Conservation (phyloP, 2,329 filamentous ascomycete species). For the Daldinia sp. region DNA sequence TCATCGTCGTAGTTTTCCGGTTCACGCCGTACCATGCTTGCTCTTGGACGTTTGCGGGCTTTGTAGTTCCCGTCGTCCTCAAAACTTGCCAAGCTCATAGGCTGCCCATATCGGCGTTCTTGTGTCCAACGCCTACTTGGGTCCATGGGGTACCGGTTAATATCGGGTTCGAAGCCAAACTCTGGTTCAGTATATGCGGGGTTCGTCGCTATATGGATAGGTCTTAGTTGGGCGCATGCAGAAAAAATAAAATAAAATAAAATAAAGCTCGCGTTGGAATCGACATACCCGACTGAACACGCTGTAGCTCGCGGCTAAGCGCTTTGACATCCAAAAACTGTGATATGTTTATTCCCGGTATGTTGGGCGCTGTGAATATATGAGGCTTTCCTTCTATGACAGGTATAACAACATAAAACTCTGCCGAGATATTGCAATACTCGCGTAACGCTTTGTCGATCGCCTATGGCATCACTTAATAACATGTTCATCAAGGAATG, state of each 20-base stretch:
- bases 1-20: constrained; percentile 53
- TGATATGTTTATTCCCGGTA: constrained; percentile 42
- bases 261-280: not conserved
- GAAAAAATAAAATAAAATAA: too few relatives aligned
- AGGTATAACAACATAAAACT: constrained; percentile 61
- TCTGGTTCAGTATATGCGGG: constrained; percentile 31
- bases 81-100: constrained; percentile 34
- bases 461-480: constrained; percentile 49
- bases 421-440: constrained; percentile 60
- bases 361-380: constrained; percentile 48
- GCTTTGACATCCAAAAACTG: constrained; percentile 58
- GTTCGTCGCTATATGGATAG: constrained; percentile 17
- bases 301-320: constrained; percentile 52
- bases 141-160: constrained; percentile 24
- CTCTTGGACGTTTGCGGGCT: constrained; percentile 50
- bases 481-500: not conserved
- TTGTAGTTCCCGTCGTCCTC: constrained; percentile 46
- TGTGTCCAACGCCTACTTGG: constrained; percentile 24
- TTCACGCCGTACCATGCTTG: constrained; percentile 46
- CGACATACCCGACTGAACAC: constrained; percentile 51
- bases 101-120: constrained; percentile 29
- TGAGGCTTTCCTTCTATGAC: constrained; percentile 57
- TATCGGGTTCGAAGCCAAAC: constrained; percentile 30
- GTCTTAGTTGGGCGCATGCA: constrained; percentile 13
- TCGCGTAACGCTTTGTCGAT: constrained; percentile 61